Base-by-base conservation (phyloP, 495 filamentous ascomycete genomes). In the Acidomyces sp. region DNA sequence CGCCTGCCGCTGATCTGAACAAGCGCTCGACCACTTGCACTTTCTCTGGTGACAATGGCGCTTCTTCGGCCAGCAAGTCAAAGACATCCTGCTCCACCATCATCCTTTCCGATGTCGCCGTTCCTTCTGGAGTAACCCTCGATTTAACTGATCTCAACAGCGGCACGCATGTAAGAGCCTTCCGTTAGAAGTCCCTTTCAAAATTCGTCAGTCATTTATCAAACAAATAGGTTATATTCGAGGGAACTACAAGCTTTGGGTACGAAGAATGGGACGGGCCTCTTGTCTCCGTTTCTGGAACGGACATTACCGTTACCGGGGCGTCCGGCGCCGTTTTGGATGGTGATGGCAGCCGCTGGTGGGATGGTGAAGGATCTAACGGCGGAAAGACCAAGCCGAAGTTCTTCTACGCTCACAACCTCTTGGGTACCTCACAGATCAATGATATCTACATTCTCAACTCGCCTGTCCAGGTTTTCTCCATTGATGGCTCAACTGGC, bases 391-490 rank as follows among this genome's bases (percentile, higher is more conserved):
- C 56, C 12, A 74, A 73, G 62, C 68, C 69, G 20, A 70, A 71
- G 57, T 73, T 74, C 55, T 71, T 74, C 57, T 65, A 65, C 39
- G 69, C 66, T 18, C 68, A 74, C 42, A 47, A 30, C 17, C 26
- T 50, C 5, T 13, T 34, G 6, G 39, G 38, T 3, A 28, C 28
- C 3, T 66, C 64, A 16, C 59, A 53, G 31, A 71, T 72, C 54
- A 55, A 34, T 11, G 59, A 56, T 29, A 52, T 69, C 22, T 55
- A 61, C n/a, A 58, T 72, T 47, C 54, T 64, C 54, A 77, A 81
- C 56, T 69, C 71, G 15, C 78, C 76, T 0, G 72, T 80, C 4
- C 78, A 81, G 43, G 64, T 57, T 17, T 69, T 81, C 54, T 69
- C 62, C 43, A 70, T 81, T 39, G 66, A 72, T 55, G 55, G 59